Percentiles rank a stretch among this genome's conserved stretches.
phyloP scores from a whole-genome alignment of 306 rosid species.

The Calophaca sinica region DNA sequence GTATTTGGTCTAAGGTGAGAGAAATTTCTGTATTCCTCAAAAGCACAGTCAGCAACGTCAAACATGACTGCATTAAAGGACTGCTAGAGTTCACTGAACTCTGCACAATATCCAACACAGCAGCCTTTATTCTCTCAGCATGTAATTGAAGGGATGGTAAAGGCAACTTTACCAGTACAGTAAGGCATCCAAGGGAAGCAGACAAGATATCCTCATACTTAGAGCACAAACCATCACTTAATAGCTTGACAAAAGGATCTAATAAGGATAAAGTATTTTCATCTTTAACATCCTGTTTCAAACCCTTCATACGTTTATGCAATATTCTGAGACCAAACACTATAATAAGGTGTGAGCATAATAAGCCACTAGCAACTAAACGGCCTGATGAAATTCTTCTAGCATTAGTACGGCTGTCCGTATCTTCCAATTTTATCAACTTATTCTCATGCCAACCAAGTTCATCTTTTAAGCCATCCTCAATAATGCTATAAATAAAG shows the following conservation, averaged over 20 bases:
- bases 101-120: conserved; percentile 73
- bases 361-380: conserved; percentile 58
- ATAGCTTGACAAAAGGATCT: conserved; percentile 78
- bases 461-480: conserved; percentile 77
- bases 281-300: conserved; percentile 59
- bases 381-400: conserved; percentile 56
- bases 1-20: conserved; percentile 75
- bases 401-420: conserved; percentile 40
- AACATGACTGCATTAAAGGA: conserved; percentile 82
- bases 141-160: conserved; percentile 78
- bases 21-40: conserved; percentile 72
- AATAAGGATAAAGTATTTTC: conserved; percentile 60
- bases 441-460: conserved; percentile 57
- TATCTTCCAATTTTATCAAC: conserved; percentile 40
- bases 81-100: conserved; percentile 67
- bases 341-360: conserved; percentile 74
- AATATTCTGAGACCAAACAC: conserved; percentile 86
- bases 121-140: conserved; percentile 73
- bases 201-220: conserved; percentile 92
- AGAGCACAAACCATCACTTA: conserved; percentile 68
- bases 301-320: conserved; percentile 68
- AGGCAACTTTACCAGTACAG: conserved; percentile 71
- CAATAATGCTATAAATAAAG: conserved; percentile 72
- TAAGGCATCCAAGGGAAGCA: conserved; percentile 78
- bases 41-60: conserved; percentile 76